phyloP scores from a whole-genome alignment of 306 rosid genomes.

The Styphnolobium japonicum region DNA sequence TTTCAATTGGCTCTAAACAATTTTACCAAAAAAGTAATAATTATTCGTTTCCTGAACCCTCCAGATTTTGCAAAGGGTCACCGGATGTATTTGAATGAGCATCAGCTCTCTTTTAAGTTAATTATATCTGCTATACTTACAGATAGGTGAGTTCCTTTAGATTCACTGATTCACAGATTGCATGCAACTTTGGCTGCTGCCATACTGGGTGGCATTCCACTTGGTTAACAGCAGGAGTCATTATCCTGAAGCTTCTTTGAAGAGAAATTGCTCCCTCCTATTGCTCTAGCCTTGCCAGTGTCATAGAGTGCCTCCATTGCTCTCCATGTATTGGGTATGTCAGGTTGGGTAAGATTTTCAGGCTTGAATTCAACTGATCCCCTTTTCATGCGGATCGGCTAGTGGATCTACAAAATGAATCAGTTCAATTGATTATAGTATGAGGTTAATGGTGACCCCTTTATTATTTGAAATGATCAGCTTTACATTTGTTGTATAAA shows the following conservation, averaged over 20 bases:
- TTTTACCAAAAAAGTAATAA: neutral
- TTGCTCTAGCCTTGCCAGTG: constrained; percentile 66
- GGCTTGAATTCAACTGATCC: constrained; percentile 53
- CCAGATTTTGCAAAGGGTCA: neutral
- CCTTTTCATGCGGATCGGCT: constrained; percentile 64
- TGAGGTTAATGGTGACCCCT: neutral
- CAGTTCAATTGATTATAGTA: neutral
- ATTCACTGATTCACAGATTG: constrained; percentile 52
- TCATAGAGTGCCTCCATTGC: constrained; percentile 79
- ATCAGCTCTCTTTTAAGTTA: neutral
- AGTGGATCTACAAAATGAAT: constrained; percentile 51
- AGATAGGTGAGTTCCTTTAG: constrained; percentile 65
- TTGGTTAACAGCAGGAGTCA: constrained; percentile 78
- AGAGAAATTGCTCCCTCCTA: constrained; percentile 84
- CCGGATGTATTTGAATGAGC: neutral
- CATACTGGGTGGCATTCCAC: constrained; percentile 76
- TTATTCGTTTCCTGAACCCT: neutral
- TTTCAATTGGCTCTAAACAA: neutral
- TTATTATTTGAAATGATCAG: neutral
- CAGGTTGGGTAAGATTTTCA: constrained; percentile 37
- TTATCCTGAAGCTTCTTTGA: constrained; percentile 63
- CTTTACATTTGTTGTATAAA: neutral
- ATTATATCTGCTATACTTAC: constrained; percentile 37
- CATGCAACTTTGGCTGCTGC: constrained; percentile 65
- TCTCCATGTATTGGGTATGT: constrained; percentile 65